Evolutionary conservation across 495 filamentous ascomycete species (phyloP).

Genomic region (Podospora comata): DNA sequence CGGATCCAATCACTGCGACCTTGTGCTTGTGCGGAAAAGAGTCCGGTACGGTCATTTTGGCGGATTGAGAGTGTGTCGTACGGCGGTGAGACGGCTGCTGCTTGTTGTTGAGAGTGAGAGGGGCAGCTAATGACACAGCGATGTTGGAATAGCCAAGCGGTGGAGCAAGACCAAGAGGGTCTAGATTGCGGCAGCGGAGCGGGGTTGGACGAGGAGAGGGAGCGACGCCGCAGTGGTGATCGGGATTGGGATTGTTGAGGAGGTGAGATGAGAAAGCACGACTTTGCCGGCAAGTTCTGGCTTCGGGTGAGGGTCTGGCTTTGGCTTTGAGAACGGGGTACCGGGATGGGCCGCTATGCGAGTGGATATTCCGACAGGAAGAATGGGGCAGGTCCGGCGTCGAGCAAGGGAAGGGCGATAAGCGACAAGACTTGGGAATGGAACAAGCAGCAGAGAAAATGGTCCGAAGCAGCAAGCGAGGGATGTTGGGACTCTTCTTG

Average conservation of each 20-base stretch:
- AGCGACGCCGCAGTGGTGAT: background rate
- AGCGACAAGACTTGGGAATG: background rate
- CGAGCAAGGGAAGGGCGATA: slow-evolving; percentile 21
- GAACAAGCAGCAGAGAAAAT: slow-evolving; percentile 1
- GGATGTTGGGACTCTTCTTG: background rate
- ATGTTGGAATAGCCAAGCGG: background rate
- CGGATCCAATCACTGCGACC: slow-evolving; percentile 89
- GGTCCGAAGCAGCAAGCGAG: background rate
- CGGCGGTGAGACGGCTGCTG: slow-evolving; percentile 4
- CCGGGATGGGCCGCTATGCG: slow-evolving; percentile 16
- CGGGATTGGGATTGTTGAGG: too few relatives aligned
- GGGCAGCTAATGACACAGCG: background rate
- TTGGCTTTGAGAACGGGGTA: slow-evolving; percentile 11
- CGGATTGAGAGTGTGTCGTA: slow-evolving; percentile 14
- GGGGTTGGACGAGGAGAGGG: slow-evolving; percentile 1
- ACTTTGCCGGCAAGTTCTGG: slow-evolving; percentile 13
- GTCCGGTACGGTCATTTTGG: slow-evolving; percentile 39
- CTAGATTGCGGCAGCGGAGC: background rate
- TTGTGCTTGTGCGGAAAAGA: slow-evolving; percentile 70
- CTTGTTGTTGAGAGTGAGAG: background rate
- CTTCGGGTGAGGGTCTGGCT: slow-evolving; percentile 10
- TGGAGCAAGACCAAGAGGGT: background rate
- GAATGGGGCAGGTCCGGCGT: slow-evolving; percentile 21
- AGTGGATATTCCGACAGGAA: slow-evolving; percentile 21
- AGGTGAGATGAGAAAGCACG: slow-evolving; percentile 13